These are phyloP conservation scores for Haplosporangium gracile DNA, from an alignment of 192 early-diverging fungal genomes.

Conservation along the genomic window DNA sequence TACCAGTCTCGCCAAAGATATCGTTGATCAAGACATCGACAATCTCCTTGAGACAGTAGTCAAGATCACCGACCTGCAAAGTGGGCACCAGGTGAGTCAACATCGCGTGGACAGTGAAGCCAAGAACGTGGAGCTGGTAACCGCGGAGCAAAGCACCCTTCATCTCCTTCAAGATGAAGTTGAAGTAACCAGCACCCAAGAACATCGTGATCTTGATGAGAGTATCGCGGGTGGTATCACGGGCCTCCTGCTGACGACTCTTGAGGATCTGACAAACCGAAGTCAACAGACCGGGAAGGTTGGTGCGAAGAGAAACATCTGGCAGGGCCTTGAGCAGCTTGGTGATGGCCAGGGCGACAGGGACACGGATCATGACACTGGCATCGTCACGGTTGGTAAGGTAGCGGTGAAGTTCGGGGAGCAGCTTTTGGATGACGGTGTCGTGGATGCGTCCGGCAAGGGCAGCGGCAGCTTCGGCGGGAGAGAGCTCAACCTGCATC, in stretches of 20 bases:
- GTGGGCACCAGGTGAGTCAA: slow-evolving; percentile 75
- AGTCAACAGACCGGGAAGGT: slow-evolving; percentile 90
- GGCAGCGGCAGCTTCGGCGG: slow-evolving; percentile 45
- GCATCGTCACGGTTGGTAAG: slow-evolving; percentile 81
- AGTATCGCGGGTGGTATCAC: slow-evolving; percentile 89
- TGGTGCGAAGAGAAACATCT: slow-evolving; percentile 74
- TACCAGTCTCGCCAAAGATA: slow-evolving; percentile 91
- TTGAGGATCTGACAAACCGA: slow-evolving; percentile 90
- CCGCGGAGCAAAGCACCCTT: slow-evolving; percentile 82
- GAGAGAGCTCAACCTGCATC: slow-evolving; percentile 53
- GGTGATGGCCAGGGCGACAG: slow-evolving; percentile 88
- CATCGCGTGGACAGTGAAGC: slow-evolving; percentile 90
- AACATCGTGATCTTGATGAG: slow-evolving; percentile 88
- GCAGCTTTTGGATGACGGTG: slow-evolving; percentile 77
- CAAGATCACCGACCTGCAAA: slow-evolving; percentile 77
- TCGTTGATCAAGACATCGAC: slow-evolving; percentile 86
- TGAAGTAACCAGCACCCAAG: slow-evolving; percentile 87
- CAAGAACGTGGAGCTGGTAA: slow-evolving; percentile 95
- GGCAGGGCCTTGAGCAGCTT: slow-evolving; percentile 88
- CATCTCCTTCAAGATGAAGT: slow-evolving; percentile 92
- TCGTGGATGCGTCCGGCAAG: slow-evolving; percentile 72
- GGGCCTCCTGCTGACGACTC: slow-evolving; percentile 83
- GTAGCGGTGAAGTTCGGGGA: slow-evolving; percentile 87
- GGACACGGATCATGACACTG: slow-evolving; percentile 83
- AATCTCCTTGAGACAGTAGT: slow-evolving; percentile 81